Conservation (phyloP, 1,139 yeast genomes). For the Blastobotrys malaysiensis region DNA sequence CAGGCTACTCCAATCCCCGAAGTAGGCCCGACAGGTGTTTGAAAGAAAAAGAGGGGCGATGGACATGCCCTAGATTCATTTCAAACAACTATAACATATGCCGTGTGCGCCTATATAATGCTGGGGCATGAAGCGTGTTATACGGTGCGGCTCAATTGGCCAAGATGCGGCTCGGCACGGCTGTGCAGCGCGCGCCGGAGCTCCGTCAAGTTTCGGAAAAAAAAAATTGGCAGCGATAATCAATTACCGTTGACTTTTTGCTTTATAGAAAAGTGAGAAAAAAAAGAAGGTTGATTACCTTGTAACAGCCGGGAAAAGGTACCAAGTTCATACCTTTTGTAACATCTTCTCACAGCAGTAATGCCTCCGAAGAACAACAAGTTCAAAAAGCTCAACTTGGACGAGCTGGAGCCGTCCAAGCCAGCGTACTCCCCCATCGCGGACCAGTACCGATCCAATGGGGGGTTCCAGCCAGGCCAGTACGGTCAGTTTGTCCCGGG, state of each 20-base stretch:
- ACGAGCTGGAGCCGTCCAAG: constrained; percentile 1
- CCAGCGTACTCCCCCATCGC: background rate
- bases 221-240: background rate
- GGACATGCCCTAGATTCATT: too few relatives aligned
- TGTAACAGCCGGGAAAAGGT: too few relatives aligned
- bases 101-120: too few relatives aligned
- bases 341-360: background rate
- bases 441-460: background rate
- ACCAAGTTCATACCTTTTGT: background rate
- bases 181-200: background rate
- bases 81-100: too few relatives aligned
- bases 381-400: constrained; percentile 3
- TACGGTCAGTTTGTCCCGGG: constrained; percentile 1
- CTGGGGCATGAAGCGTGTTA: too few relatives aligned
- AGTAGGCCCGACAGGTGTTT: background rate
- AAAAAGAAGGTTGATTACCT: background rate
- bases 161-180: background rate
- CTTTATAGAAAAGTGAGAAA: background rate
- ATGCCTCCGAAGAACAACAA: constrained; percentile 10
- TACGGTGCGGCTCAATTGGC: too few relatives aligned
- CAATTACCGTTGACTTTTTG: background rate
- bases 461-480: background rate
- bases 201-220: background rate
- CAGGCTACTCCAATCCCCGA: background rate
- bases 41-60: too few relatives aligned